Evolutionary conservation across 2,329 filamentous ascomycete species (phyloP).

Genomic region (Verticillium albo-atrum): DNA sequence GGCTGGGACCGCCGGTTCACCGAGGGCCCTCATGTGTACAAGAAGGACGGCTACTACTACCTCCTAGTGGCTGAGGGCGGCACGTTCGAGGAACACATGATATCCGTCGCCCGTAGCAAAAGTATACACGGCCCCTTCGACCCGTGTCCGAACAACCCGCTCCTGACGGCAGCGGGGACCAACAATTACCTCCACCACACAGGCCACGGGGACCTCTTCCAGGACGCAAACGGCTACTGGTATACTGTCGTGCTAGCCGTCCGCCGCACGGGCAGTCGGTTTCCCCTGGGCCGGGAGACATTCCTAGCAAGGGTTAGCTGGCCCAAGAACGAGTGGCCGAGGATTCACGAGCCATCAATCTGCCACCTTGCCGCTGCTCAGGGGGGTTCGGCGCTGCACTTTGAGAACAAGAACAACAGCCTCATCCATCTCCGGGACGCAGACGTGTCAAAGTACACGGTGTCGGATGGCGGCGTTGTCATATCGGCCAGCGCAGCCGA

Average conservation of each 20-base stretch:
- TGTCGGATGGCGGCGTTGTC: neutral
- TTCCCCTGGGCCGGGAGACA: neutral
- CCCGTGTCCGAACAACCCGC: slow-evolving; percentile 28
- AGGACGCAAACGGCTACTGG: slow-evolving; percentile 33
- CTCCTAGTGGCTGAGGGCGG: slow-evolving; percentile 45
- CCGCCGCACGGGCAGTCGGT: neutral
- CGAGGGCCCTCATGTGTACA: slow-evolving; percentile 38
- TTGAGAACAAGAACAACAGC: neutral
- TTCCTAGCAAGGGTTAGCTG: slow-evolving; percentile 3
- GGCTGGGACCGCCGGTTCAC: slow-evolving; percentile 2
- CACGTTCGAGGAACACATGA: slow-evolving; percentile 30
- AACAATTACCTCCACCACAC: slow-evolving; percentile 23
- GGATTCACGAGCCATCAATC: neutral
- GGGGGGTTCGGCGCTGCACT: neutral
- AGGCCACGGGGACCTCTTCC: slow-evolving; percentile 27
- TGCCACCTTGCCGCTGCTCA: too few species aligned
- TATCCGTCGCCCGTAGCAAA: slow-evolving; percentile 28
- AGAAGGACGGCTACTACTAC: slow-evolving; percentile 40
- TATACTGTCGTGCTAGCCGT: slow-evolving; percentile 22
- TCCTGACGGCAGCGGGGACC: slow-evolving; percentile 27
- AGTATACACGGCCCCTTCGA: slow-evolving; percentile 31
- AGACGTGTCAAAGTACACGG: neutral
- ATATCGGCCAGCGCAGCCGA: neutral
- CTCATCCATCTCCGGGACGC: neutral
- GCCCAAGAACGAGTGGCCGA: slow-evolving; percentile 1